Base-by-base conservation (phyloP, 2,329 filamentous ascomycete species). In the Leptographium radiaticola region DNA sequence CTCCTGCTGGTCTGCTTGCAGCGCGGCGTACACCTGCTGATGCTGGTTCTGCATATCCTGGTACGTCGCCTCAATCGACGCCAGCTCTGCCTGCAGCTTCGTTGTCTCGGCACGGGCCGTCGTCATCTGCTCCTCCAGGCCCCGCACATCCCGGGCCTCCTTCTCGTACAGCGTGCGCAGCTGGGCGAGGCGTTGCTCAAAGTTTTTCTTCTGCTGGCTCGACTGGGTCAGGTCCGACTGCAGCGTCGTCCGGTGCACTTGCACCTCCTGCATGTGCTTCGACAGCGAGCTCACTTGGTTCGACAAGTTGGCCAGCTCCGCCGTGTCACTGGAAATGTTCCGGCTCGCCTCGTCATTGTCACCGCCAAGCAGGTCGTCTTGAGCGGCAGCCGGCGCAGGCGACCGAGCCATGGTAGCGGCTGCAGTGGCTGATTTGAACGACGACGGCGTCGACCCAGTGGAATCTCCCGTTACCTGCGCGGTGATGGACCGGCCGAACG, bases 191-290 rank as follows among this genome's bases (percentile, higher is more conserved):
- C 93, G 84, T 59, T 86, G 76, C 71, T 98, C 93, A 60, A 98
- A 91, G 64, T 95, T 91, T 62, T 86, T 85, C 72, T 96, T 97
- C 67, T 97, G 90, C 13, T 84, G 81, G 51, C 78, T 87, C 36
- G 87, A 84, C 63, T 90, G 87, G 57, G 79, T 86, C 51, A 97
- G 71, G 56, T 95, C 88, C 59, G 85, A 84, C 67, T 96, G 89
- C 0, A 86, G 86, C 2, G 81, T 80, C 6, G 74, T 79, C 58
- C 89, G 85, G 69, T 95, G 91, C 38, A 77, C 81, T 66, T 95
- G 89, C 2, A 95, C 86, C 61, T 91, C 89, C 65, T 95, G 89
- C 82, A 95, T 95, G 70, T 98, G 89, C 64, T 85, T 94, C 0
- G 90, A 86, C 53, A 98, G 71, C 2, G 87, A 91, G 36, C 89